Evolutionary conservation across 2,329 filamentous ascomycete genomes (phyloP).

Genomic region (Sclerotinia nivalis): DNA sequence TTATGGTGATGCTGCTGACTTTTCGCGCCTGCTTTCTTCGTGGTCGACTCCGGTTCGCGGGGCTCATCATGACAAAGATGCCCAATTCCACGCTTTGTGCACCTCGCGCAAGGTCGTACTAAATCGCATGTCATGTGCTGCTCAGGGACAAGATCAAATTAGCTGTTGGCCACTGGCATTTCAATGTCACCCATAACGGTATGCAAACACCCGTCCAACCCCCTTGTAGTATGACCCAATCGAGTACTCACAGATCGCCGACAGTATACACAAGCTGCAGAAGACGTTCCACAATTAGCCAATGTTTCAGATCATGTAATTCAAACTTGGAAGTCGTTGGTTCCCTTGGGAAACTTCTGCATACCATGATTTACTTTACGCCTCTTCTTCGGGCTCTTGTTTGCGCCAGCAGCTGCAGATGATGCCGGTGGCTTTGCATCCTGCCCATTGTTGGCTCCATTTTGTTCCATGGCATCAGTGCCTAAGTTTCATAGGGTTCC

Average conservation of each 20-base stretch:
- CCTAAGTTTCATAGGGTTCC: conserved; percentile 40
- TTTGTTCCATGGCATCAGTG: conserved; percentile 43
- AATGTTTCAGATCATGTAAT: conserved; percentile 35
- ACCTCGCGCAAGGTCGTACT: conserved; percentile 83
- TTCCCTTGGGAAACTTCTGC: conserved; percentile 40
- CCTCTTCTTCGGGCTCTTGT: conserved; percentile 74
- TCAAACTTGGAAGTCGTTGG: conserved; percentile 30
- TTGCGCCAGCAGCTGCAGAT: conserved; percentile 38
- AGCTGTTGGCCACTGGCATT: conserved; percentile 40
- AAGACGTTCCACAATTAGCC: conserved; percentile 43
- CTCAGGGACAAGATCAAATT: conserved; percentile 40
- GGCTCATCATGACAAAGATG: conserved; percentile 98
- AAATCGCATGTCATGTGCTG: conserved; percentile 93
- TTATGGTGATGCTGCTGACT: conserved; percentile 55
- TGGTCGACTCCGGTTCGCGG: conserved; percentile 68
- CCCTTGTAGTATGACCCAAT: conserved; percentile 38
- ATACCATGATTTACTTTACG: conserved; percentile 89
- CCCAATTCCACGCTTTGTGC: conserved; percentile 97
- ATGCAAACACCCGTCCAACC: conserved; percentile 33
- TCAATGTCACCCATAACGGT: conserved; percentile 40
- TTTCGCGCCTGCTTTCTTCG: conserved; percentile 69
- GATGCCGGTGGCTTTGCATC: conserved; percentile 40
- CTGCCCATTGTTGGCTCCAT: conserved; percentile 40
- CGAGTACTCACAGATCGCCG: conserved; percentile 78
- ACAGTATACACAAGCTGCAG: conserved; percentile 82